phyloP scores from a whole-genome alignment of 192 early-diverging fungal genomes.

The Helicostylum pulchrum region DNA sequence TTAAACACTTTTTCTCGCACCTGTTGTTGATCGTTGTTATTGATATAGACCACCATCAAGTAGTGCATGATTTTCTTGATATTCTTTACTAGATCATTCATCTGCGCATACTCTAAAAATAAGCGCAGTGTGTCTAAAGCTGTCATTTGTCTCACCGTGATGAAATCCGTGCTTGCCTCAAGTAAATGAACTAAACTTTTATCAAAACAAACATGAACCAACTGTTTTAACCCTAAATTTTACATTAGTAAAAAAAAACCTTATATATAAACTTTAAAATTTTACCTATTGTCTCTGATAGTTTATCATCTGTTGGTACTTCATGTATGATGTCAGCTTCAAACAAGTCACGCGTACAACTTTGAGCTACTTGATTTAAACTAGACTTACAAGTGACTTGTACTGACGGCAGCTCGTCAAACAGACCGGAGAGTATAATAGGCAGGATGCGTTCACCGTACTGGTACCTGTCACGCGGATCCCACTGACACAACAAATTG shows the following conservation, averaged over 20 bases:
- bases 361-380: slow-evolving; percentile 3
- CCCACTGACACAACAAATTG: slow-evolving; percentile 8
- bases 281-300: slow-evolving; percentile 6
- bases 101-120: slow-evolving; percentile 5
- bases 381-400: not conserved
- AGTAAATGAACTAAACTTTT: slow-evolving; percentile 3
- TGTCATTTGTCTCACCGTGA: not conserved
- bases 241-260: no score
- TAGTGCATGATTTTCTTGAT: slow-evolving; percentile 10
- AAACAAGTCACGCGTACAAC: slow-evolving; percentile 10
- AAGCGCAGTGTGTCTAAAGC: not conserved
- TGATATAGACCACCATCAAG: slow-evolving; percentile 2
- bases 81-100: not conserved
- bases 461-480: slow-evolving; percentile 9
- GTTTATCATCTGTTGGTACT: not conserved
- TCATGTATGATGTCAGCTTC: slow-evolving; percentile 9
- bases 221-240: slow-evolving; percentile 14
- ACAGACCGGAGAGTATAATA: slow-evolving; percentile 9
- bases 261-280: not conserved
- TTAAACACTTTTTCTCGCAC: not conserved
- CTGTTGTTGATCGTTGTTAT: not conserved
- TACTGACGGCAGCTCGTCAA: slow-evolving; percentile 10
- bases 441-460: slow-evolving; percentile 16
- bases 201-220: slow-evolving; percentile 22
- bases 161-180: slow-evolving; percentile 9